Base-by-base conservation (phyloP, 139 green algal genomes). In the Chlamydomonas sp. region DNA sequence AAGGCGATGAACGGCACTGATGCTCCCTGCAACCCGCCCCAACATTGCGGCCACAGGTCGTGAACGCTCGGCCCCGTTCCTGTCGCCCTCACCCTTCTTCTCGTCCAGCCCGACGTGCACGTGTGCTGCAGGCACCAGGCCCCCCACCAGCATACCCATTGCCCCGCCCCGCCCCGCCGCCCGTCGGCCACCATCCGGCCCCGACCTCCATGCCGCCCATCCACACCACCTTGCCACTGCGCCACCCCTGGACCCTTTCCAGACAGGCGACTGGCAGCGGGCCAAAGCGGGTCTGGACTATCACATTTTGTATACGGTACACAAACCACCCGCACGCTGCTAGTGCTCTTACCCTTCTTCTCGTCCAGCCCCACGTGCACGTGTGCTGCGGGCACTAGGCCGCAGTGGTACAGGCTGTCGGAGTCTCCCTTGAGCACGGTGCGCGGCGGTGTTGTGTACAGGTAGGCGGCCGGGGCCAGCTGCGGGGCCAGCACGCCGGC, bases 361-460 rank as follows among this genome's bases (percentile, higher is more conserved):
- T 73, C 78, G 64, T 90, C 85, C 69, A 90, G 63, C n/a, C 78
- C 78, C 69, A 90, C 58, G 78, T 90, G 85, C 62, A 90, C 78
- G 63, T 85, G 85, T 63, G 85, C 85, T 57, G 85, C 85, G 10
- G 85, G 85, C 78, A 90, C 85, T 58, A 90, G 85, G 0, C 78
- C 78, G 4, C 9, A 72, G 7, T 69, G 62, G 78, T 90, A 90
- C 68, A 90, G 78, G 5, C 10, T 74, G 0, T 64, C 17, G 12
- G 7, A 61, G 71, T 87, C 83, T 14, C 15, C 16, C 62, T 49
- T 8, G 8, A 87, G 61, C 63, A 88, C 63, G 16, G 8, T 18
- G 17, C 75, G 74, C 3, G 84, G 84, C 63, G 84, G 84, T 3
- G 84, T 77, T 64, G 84, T 88, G 74, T 83, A 88, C 57, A 88